Conservation (phyloP, 768 basidiomycete species). For the Rubroboletus satanas region DNA sequence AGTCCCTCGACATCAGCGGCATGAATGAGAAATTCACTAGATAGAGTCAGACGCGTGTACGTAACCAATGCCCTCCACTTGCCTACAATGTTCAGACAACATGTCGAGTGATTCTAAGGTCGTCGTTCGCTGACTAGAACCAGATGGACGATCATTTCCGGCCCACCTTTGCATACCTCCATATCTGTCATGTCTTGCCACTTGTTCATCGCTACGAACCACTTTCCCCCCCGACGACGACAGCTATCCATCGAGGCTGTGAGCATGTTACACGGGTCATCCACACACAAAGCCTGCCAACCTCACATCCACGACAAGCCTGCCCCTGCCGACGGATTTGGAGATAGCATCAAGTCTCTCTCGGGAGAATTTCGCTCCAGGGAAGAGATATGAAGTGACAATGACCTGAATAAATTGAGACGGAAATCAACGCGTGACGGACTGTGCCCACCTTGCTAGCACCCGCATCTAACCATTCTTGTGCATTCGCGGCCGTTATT, state of each 20-base stretch:
- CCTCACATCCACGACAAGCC: conserved; percentile 93
- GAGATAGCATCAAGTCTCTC: conserved; percentile 65
- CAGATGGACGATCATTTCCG: background rate
- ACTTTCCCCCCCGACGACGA: conserved; percentile 66
- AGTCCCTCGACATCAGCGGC: conserved; percentile 99
- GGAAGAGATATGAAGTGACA: conserved; percentile 96
- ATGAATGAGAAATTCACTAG: conserved; percentile 90
- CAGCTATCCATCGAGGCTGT: conserved; percentile 51
- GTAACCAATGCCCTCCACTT: conserved; percentile 6
- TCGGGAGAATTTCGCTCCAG: conserved; percentile 71
- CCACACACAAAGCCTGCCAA: conserved; percentile 28
- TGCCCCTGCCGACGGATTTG: conserved; percentile 70
- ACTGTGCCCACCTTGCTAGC: conserved; percentile 72
- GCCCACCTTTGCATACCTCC: conserved; percentile 77
- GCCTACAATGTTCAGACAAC: conserved; percentile 82
- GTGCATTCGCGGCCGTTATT: conserved; percentile 76
- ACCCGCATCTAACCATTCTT: conserved; percentile 80
- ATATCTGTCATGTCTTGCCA: conserved; percentile 97
- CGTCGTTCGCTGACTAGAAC: background rate
- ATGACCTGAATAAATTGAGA: conserved; percentile 63
- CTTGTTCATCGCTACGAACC: conserved; percentile 98
- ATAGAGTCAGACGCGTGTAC: conserved; percentile 12
- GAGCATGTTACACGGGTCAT: background rate
- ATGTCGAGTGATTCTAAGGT: conserved; percentile 70
- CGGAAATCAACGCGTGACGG: background rate